A percentile compares a stretch with the other conserved stretches of the same genome.
These are phyloP conservation scores for Trypanosoma cruzi DNA, from an alignment of 208 protist genomes.

Conservation along the genomic window DNA sequence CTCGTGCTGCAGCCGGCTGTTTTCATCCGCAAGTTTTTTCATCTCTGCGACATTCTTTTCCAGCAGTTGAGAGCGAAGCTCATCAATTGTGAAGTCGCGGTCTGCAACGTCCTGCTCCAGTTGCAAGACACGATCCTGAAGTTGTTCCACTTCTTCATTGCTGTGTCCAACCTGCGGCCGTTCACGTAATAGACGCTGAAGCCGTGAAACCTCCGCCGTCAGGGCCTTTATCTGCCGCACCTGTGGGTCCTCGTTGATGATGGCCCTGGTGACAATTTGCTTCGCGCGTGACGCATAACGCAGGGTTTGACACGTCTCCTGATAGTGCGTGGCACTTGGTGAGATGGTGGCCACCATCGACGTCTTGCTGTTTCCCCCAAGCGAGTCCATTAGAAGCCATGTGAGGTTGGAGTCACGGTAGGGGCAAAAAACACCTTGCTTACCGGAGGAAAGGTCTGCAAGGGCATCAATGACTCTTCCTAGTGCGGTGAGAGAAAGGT, in stretches of 20 bases:
- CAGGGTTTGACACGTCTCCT: conserved; percentile 91
- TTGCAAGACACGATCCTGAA: conserved; percentile 20
- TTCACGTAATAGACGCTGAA: conserved; percentile 48
- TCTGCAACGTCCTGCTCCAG: conserved; percentile 28
- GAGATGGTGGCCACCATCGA: conserved; percentile 92
- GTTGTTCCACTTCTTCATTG: conserved; percentile 20
- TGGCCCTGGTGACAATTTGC: conserved; percentile 86
- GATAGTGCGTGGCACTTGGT: conserved; percentile 70
- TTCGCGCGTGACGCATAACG: conserved; percentile 94
- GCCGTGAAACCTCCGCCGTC: conserved; percentile 66
- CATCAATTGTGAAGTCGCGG: conserved; percentile 13
- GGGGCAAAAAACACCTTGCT: conserved; percentile 46
- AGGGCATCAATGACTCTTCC: conserved; percentile 93
- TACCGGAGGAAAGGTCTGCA: conserved; percentile 26
- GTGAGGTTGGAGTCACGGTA: conserved; percentile 91
- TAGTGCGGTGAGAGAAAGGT: conserved; percentile 89
- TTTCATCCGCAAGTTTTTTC: conserved; percentile 10
- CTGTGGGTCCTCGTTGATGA: conserved; percentile 93
- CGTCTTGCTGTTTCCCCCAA: conserved; percentile 93
- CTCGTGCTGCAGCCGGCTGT: conserved; percentile 4
- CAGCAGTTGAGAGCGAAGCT: conserved; percentile 15
- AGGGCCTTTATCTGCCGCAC: conserved; percentile 71
- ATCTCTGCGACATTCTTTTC: conserved; percentile 26
- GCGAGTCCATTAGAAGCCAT: conserved; percentile 86
- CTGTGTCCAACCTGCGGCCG: conserved; percentile 31